Base-by-base conservation (phyloP, 257 asterid species). In the Mentha longifolia region DNA sequence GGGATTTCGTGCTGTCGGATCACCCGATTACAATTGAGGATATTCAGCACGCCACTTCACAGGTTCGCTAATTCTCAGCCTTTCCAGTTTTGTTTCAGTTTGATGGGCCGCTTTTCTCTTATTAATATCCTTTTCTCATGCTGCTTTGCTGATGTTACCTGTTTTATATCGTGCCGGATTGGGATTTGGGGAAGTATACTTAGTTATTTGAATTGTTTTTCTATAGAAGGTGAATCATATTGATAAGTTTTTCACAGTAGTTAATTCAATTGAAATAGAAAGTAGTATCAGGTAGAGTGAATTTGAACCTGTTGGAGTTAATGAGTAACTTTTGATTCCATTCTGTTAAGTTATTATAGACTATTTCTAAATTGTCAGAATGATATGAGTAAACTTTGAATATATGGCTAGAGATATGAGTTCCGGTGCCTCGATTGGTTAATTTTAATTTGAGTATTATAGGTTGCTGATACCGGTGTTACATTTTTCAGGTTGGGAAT, bases 1-100 rank as follows among this genome's bases (percentile, higher is more conserved):
- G 97, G 39, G 97, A 94, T 72, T 94, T 85, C 71, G 78, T 89
- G 76, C 83, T 94, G 73, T 89, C 89, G 60, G 85, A 91, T 80
- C 79, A 80, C 59, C 90, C 87, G 28, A 86, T 94, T n/a, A 83
- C 95, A 9, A 60, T 65, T 65, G 95, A 91, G 68, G 95, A 89
- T 70, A 83, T 94, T 56, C 84, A 82, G 30, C 86, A 83, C 5
- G 97, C 97, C 33, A 85, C 80, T 22, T 80, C 95, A 25, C 94
- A 83, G 92, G 98, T 91, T 61, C 62, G 57, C 19, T 51, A 59
- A 30, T 74, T 22, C 10, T 65, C 30, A 0, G 62, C 42, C 13
- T 16, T 35, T 61, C 28, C 37, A 7, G 2, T 57, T 11, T 28
- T 16, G 2, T 45, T 72, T 64, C 28, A 12, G 68, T 59, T 62